Conservation (phyloP, 129 eudicot genomes). For the Glebionis coronaria region DNA sequence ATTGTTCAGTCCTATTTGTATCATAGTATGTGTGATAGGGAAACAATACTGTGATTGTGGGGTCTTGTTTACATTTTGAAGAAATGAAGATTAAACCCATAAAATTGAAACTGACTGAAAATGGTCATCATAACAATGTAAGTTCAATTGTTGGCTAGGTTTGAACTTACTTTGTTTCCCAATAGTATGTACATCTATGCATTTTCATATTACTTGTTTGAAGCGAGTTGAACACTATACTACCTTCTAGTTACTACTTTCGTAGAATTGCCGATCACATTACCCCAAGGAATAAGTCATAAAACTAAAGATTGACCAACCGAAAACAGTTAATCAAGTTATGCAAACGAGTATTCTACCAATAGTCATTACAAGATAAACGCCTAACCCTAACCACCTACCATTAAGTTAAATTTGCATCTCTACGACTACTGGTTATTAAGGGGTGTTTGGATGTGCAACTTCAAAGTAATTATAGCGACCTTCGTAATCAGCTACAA, state of each 20-base stretch:
- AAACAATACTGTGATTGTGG: neutral
- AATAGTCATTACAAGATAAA: neutral
- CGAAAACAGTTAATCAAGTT: neutral
- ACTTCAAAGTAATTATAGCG: neutral
- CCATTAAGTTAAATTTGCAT: neutral
- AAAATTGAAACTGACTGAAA: too few relatives aligned
- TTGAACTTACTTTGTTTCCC: too few relatives aligned
- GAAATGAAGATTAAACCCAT: too few relatives aligned
- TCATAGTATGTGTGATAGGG: neutral
- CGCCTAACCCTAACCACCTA: neutral
- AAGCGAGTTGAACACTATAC: too few relatives aligned
- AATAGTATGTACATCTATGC: too few relatives aligned
- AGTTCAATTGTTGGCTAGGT: too few relatives aligned
- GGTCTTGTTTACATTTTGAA: too few relatives aligned
- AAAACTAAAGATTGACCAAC: neutral
- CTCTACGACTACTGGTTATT: neutral
- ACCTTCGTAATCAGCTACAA: neutral
- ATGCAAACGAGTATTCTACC: neutral
- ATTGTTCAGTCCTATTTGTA: neutral
- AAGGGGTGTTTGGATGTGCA: neutral
- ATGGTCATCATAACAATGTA: too few relatives aligned
- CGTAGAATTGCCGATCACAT: too few relatives aligned
- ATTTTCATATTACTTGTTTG: too few relatives aligned
- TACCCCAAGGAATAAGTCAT: neutral
- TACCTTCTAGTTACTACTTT: too few relatives aligned